Percentiles rank a stretch among this genome's conserved stretches.
Evolutionary conservation across 768 basidiomycete species (phyloP).

Genomic region (Kwoniella dendrophila): DNA sequence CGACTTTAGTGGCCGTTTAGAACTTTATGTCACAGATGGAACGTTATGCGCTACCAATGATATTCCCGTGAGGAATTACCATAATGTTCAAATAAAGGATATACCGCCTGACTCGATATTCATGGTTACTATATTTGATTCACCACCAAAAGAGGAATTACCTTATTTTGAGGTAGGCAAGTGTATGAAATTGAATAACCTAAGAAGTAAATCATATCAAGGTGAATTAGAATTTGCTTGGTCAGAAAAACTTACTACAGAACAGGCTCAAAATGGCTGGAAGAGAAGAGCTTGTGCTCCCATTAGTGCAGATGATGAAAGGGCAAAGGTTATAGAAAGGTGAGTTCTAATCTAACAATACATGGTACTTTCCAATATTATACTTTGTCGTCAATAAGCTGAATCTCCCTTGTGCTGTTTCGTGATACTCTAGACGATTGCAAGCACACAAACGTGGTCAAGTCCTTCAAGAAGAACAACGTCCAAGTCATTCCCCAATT

Average conservation of each 20-base stretch:
- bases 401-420: background rate
- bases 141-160: constrained; percentile 14
- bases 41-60: constrained; percentile 17
- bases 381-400: background rate
- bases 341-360: constrained; percentile 18
- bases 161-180: constrained; percentile 25
- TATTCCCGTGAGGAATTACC: constrained; percentile 31
- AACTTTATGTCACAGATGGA: constrained; percentile 46
- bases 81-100: constrained; percentile 15
- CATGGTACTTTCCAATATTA: too few relatives aligned
- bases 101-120: constrained; percentile 30
- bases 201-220: constrained; percentile 30
- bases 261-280: constrained; percentile 30
- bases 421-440: constrained; percentile 24
- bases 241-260: constrained; percentile 31
- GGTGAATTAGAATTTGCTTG: constrained; percentile 38
- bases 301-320: constrained; percentile 23
- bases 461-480: background rate
- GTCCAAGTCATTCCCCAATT: background rate
- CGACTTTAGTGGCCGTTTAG: constrained; percentile 16
- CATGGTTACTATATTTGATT: constrained; percentile 28
- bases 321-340: constrained; percentile 34
- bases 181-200: constrained; percentile 28
- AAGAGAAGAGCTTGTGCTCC: constrained; percentile 2
- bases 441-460: constrained; percentile 28